phyloP scores from a whole-genome alignment of 345 rosid species.

The Citrus sinensis region DNA sequence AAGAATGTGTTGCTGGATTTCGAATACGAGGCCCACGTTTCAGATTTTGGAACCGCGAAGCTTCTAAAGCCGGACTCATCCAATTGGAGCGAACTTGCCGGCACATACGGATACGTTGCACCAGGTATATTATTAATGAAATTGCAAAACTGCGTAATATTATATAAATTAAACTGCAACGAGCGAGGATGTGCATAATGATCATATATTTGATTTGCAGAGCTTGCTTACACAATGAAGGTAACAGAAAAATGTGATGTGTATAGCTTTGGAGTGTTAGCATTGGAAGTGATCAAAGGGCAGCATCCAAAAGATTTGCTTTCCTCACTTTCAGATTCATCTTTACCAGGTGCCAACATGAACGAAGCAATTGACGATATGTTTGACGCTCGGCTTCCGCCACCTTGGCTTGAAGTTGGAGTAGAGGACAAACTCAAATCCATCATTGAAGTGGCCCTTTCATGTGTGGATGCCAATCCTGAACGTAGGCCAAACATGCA shows the following conservation, averaged over 20 bases:
- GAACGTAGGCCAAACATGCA: conserved; percentile 20
- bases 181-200: too few relatives aligned
- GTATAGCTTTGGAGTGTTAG: neutral
- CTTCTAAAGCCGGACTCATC: neutral
- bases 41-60: neutral
- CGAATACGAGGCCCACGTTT: conserved; percentile 14
- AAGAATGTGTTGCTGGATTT: conserved; percentile 22
- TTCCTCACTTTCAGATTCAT: neutral
- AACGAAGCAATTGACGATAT: neutral
- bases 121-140: conserved; percentile 20
- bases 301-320: conserved; percentile 13
- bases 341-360: neutral
- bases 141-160: too few relatives aligned
- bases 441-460: conserved; percentile 12
- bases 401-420: neutral
- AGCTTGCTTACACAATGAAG: conserved; percentile 16
- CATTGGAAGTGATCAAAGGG: conserved; percentile 9
- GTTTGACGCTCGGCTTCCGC: conserved; percentile 10
- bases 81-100: conserved; percentile 18
- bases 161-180: too few relatives aligned
- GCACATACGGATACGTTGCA: conserved; percentile 25
- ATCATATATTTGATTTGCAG: conserved; percentile 6
- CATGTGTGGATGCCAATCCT: conserved; percentile 29
- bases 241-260: neutral
- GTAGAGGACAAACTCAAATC: neutral